These are phyloP conservation scores for Cordyceps cicadae DNA, from an alignment of 2,329 filamentous ascomycete species.

Conservation along the genomic window DNA sequence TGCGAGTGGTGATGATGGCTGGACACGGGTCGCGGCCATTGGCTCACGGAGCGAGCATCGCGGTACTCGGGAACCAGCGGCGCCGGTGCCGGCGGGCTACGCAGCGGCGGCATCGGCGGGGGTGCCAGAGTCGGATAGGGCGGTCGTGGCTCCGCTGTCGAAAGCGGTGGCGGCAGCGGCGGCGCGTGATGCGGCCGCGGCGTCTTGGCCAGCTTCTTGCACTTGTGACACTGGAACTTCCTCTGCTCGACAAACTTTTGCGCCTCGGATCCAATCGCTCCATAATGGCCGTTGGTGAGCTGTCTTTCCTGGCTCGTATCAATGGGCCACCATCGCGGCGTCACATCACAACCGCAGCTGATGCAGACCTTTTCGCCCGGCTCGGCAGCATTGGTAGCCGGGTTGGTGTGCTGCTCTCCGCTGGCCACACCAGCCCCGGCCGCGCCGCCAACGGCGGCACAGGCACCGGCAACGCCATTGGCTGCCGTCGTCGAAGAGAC, in stretches of 20 bases:
- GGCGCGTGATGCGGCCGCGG: constrained; percentile 24
- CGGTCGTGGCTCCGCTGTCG: neutral
- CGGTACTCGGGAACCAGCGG: constrained; percentile 19
- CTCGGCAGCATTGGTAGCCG: constrained; percentile 23
- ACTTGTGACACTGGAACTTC: constrained; percentile 69
- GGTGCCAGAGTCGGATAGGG: constrained; percentile 6
- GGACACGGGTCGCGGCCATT: constrained; percentile 13
- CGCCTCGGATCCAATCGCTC: constrained; percentile 45
- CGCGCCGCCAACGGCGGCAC: too few relatives aligned
- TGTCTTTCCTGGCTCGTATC: constrained; percentile 43
- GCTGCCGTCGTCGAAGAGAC: constrained; percentile 47
- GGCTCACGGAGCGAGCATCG: constrained; percentile 17
- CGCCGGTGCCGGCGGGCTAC: constrained; percentile 22
- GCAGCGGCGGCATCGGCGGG: constrained; percentile 18
- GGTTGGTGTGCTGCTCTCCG: constrained; percentile 21
- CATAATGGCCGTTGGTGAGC: constrained; percentile 43
- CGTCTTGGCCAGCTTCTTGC: constrained; percentile 47
- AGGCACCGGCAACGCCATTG: constrained; percentile 14
- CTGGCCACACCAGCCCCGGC: constrained; percentile 8
- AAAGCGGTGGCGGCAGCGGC: constrained; percentile 17
- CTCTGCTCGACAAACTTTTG: constrained; percentile 52
- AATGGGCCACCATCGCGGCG: constrained; percentile 64
- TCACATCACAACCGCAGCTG: constrained; percentile 61
- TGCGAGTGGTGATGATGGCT: constrained; percentile 9
- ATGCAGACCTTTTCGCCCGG: constrained; percentile 49